These are phyloP conservation scores for Neonectria sp. DNA, from an alignment of 2,329 filamentous ascomycete species.

Conservation along the genomic window DNA sequence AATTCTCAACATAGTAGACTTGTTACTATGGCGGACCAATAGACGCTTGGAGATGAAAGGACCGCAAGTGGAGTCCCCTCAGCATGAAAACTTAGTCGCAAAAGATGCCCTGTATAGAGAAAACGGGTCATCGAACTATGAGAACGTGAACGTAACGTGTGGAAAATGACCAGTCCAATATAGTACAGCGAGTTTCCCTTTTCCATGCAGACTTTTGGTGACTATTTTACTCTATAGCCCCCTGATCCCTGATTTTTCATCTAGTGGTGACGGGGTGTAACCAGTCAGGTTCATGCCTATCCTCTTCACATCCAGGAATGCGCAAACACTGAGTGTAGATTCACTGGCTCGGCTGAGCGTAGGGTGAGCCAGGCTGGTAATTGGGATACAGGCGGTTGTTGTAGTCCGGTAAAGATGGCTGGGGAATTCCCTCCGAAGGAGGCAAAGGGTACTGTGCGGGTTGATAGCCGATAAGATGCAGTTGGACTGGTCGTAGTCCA, in stretches of 20 bases:
- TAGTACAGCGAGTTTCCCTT: constrained; percentile 48
- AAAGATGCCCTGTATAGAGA: constrained; percentile 6
- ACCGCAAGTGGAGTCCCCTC: no score
- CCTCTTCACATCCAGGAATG: background rate
- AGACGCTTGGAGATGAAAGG: no score
- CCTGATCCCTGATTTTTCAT: constrained; percentile 31
- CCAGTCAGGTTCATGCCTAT: constrained; percentile 33
- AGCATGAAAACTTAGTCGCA: no score
- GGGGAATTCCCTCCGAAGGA: constrained; percentile 65
- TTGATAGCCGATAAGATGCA: constrained; percentile 84
- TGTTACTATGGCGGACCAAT: no score
- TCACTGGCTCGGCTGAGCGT: constrained; percentile 69
- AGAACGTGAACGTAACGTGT: constrained; percentile 8
- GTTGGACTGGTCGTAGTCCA: constrained; percentile 72
- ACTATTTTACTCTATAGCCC: constrained; percentile 47
- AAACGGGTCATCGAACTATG: constrained; percentile 19
- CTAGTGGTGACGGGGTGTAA: constrained; percentile 53
- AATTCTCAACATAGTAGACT: no score
- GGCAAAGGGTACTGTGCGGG: constrained; percentile 76
- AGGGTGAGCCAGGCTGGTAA: constrained; percentile 72
- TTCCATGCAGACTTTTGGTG: constrained; percentile 48
- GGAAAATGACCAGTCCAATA: constrained; percentile 40
- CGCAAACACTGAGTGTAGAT: constrained; percentile 72
- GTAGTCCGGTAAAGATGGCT: constrained; percentile 71
- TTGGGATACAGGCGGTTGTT: constrained; percentile 69